Evolutionary conservation across 352 stramenopile species (phyloP).

Genomic region (Phytopythium ostracodes): DNA sequence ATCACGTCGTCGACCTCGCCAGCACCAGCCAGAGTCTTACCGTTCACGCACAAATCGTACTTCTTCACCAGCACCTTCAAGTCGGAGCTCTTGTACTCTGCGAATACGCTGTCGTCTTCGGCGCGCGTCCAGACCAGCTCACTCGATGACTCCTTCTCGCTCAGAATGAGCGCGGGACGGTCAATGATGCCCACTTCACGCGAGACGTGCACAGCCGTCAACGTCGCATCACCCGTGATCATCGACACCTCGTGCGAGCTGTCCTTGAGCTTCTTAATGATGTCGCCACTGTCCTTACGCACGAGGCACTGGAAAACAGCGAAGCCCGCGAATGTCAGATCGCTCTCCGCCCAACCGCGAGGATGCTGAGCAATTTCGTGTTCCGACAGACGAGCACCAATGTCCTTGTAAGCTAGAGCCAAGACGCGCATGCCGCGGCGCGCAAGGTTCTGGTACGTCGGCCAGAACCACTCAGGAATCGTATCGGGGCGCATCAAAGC

Average conservation of each 20-base stretch:
- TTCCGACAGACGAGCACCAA: slow-evolving; percentile 70
- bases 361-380: slow-evolving; percentile 76
- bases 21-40: slow-evolving; percentile 62
- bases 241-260: slow-evolving; percentile 95
- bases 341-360: slow-evolving; percentile 88
- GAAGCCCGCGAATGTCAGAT: slow-evolving; percentile 96
- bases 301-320: slow-evolving; percentile 88
- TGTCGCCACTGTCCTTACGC: slow-evolving; percentile 94
- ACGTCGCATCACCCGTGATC: slow-evolving; percentile 97
- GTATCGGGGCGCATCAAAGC: slow-evolving; percentile 74
- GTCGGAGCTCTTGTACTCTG: slow-evolving; percentile 63
- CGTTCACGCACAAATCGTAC: slow-evolving; percentile 85
- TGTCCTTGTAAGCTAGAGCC: slow-evolving; percentile 94
- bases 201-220: slow-evolving; percentile 97
- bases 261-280: slow-evolving; percentile 91
- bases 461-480: slow-evolving; percentile 90
- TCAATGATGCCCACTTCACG: slow-evolving; percentile 93
- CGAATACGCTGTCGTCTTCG: slow-evolving; percentile 66
- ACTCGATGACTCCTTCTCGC: slow-evolving; percentile 28
- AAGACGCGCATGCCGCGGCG: slow-evolving; percentile 91
- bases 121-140: slow-evolving; percentile 78
- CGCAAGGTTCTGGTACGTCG: slow-evolving; percentile 82
- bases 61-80: slow-evolving; percentile 60
- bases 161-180: slow-evolving; percentile 69
- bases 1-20: slow-evolving; percentile 81